phyloP scores from a whole-genome alignment of 495 filamentous ascomycete genomes.

The Margaritispora aquatica region DNA sequence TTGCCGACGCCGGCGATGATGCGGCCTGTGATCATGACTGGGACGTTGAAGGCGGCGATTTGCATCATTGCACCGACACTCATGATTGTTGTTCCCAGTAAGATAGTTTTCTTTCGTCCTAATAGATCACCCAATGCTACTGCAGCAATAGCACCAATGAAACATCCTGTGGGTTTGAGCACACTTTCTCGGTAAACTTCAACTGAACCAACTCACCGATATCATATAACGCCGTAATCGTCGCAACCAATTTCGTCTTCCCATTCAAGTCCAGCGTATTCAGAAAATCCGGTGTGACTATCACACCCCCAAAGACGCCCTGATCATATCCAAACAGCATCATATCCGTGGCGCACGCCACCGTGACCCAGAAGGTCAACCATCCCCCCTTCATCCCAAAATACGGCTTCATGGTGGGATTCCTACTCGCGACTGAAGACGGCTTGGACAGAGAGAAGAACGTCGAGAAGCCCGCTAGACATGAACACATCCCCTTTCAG shows the following conservation, averaged over 20 bases:
- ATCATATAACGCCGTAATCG: constrained; percentile 60
- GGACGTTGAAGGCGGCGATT: constrained; percentile 46
- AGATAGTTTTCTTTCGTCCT: constrained; percentile 52
- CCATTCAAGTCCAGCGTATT: constrained; percentile 41
- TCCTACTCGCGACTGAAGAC: neutral
- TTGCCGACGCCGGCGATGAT: constrained; percentile 49
- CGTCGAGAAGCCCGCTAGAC: neutral
- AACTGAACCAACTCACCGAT: constrained; percentile 35
- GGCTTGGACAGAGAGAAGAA: neutral
- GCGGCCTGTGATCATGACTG: constrained; percentile 52
- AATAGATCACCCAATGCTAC: constrained; percentile 53
- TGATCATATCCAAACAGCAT: constrained; percentile 58
- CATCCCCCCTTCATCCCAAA: constrained; percentile 52
- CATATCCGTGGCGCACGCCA: constrained; percentile 52
- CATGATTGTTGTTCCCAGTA: constrained; percentile 4
- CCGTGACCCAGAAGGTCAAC: constrained; percentile 55
- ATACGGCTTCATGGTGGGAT: constrained; percentile 30
- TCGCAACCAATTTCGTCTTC: constrained; percentile 44
- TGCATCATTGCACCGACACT: constrained; percentile 14
- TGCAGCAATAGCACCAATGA: constrained; percentile 53
- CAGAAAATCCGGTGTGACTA: constrained; percentile 51
- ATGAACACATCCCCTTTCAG: neutral
- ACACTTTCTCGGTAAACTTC: neutral
- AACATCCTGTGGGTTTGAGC: constrained; percentile 30
- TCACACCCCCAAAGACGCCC: constrained; percentile 42